Evolutionary conservation across 805 yeast genomes (phyloP).

Genomic region (Spathaspora gorwiae): DNA sequence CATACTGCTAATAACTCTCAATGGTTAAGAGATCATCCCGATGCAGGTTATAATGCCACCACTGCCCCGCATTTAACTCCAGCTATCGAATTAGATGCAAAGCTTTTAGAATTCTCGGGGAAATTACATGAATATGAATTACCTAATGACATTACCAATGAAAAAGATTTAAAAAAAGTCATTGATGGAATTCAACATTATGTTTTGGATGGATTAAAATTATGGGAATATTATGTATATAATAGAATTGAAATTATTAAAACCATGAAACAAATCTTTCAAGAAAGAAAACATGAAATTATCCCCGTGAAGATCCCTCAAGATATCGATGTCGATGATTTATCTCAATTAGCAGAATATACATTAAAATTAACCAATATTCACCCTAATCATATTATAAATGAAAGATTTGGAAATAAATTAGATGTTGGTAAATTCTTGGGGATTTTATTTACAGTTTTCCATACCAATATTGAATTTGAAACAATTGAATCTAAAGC

Average conservation of each 20-base stretch:
- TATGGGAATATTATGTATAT: slow-evolving; percentile 88
- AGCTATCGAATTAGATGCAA: slow-evolving; percentile 78
- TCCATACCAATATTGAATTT: slow-evolving; percentile 16
- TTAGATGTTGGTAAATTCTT: slow-evolving; percentile 51
- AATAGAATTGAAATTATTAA: slow-evolving; percentile 44
- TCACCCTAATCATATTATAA: slow-evolving; percentile 40
- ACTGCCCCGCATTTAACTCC: slow-evolving; percentile 87
- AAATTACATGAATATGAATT: slow-evolving; percentile 53
- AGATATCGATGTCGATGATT: slow-evolving; percentile 32
- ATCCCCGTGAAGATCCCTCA: slow-evolving; percentile 40
- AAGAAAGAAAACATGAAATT: slow-evolving; percentile 12
- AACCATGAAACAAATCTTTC: slow-evolving; percentile 37
- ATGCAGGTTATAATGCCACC: slow-evolving; percentile 76
- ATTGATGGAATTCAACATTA: slow-evolving; percentile 66
- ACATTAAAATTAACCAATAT: slow-evolving; percentile 40
- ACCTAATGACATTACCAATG: slow-evolving; percentile 50
- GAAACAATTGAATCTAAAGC: slow-evolving; percentile 35
- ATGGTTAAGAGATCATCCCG: slow-evolving; percentile 87
- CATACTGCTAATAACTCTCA: slow-evolving; percentile 89
- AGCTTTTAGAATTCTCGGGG: slow-evolving; percentile 61
- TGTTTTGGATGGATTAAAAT: slow-evolving; percentile 59
- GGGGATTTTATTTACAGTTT: slow-evolving; percentile 39
- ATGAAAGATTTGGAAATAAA: slow-evolving; percentile 49
- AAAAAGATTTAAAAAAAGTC: slow-evolving; percentile 53
- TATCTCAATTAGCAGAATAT: slow-evolving; percentile 45